Percentiles rank a stretch among this genome's conserved stretches.
phyloP scores from a whole-genome alignment of 2,329 filamentous ascomycete species.

The Magnaporthiopsis rhizophila region DNA sequence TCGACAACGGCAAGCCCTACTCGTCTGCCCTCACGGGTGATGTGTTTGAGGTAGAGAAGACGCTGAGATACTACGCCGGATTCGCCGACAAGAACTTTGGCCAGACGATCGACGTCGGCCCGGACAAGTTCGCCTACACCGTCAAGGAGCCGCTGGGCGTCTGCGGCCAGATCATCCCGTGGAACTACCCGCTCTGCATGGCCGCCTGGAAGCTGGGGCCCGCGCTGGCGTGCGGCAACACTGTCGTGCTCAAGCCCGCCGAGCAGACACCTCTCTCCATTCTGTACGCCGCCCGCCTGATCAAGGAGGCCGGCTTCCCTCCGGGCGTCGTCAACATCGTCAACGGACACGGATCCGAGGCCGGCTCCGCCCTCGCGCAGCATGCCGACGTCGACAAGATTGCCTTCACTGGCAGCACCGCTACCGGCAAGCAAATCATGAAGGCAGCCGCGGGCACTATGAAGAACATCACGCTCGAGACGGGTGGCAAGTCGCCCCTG shows the following conservation, averaged over 20 bases:
- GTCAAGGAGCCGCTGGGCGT: conserved; percentile 71
- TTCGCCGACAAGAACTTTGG: conserved; percentile 75
- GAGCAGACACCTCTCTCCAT: conserved; percentile 58
- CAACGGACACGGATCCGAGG: conserved; percentile 58
- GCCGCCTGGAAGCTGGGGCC: conserved; percentile 72
- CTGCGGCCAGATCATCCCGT: conserved; percentile 69
- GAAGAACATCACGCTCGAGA: conserved; percentile 55
- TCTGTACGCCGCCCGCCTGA: conserved; percentile 54
- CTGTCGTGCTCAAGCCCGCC: conserved; percentile 54
- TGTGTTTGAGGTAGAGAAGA: conserved; percentile 36
- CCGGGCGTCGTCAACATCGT: conserved; percentile 68
- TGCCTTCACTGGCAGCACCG: conserved; percentile 64
- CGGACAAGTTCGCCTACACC: conserved; percentile 67
- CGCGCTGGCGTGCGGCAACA: conserved; percentile 56
- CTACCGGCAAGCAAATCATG: conserved; percentile 64
- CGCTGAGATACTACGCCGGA: conserved; percentile 69
- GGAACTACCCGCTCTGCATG: conserved; percentile 75
- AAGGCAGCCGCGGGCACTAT: conserved; percentile 55
- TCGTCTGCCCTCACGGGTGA: conserved; percentile 56
- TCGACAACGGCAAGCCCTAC: conserved; percentile 78
- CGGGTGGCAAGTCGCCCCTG: conserved; percentile 54
- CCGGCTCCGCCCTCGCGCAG: conserved; percentile 56
- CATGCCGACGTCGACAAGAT: conserved; percentile 62
- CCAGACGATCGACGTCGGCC: conserved; percentile 65
- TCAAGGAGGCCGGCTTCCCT: conserved; percentile 68